Base-by-base conservation (phyloP, 495 filamentous ascomycete species). In the Penicillium bovifimosum region DNA sequence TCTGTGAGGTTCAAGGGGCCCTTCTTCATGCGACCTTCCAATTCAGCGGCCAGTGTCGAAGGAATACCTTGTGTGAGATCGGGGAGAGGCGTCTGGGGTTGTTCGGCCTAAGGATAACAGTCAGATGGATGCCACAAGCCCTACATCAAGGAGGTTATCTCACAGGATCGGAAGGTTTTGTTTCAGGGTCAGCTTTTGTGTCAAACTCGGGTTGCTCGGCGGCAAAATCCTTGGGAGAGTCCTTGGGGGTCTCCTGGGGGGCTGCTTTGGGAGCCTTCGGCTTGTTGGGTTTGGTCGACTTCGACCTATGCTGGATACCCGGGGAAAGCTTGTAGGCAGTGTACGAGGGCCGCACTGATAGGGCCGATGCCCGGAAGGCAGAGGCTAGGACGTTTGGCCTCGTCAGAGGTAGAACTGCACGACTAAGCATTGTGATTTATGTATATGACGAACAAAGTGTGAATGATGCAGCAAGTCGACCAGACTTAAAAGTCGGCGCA, bases 1-100 rank as follows among this genome's bases (percentile, higher is more conserved):
- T 85, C 80, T 5, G 82, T 79, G 9, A 85, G 66, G 39, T 84
- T 78, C 47, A 88, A 63, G 26, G 71, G 62, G 33, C 66, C 64
- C 33, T 76, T 76, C 36, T 78, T 77, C 20, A 71, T 70, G 10
- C 74, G 75, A 4, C 71, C 79, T 66, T 87, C 82, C 54, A 86
- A 80, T 62, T 93, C 88, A 18, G 77, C 74, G 48, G 72, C 76
- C 31, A 95, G 75, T 14, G 90, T 95, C 16, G 90, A 95, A 0
- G 91, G 91, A 52, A 96, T 93, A 56, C 91, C 91, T 64, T 92
- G 86, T 7, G 88, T 92, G 18, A 96, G 80, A 63, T 96, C 90
- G 50, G 91, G 91, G 14, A 96, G 77, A 16, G 86, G 84, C 59
- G 79, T 59, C 31, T 64, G 54, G 24, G 70, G 53, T 18, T 65